Percentiles rank a stretch among this genome's conserved stretches.
Conservation (phyloP, 1,139 yeast species). For the Hemisphaericaspora xylanilytica region DNA sequence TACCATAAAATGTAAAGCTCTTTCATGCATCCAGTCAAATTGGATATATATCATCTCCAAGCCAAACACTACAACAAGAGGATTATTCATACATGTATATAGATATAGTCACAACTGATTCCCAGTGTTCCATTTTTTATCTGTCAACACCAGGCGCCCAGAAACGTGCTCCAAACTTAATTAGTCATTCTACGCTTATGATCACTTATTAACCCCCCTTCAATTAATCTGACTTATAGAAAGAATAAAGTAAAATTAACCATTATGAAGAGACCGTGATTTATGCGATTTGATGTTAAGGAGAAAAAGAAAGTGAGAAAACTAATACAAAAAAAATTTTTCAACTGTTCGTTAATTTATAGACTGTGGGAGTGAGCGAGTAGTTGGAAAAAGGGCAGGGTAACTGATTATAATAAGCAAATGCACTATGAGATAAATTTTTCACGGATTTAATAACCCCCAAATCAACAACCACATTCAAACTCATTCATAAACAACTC, state of each 20-base stretch:
- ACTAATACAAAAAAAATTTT: neutral
- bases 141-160: constrained; percentile 58
- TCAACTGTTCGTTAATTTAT: too few species aligned
- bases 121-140: constrained; percentile 46
- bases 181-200: constrained; percentile 44
- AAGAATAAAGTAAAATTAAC: constrained; percentile 19
- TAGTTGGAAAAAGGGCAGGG: too few species aligned
- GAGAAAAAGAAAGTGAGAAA: constrained; percentile 10
- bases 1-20: too few species aligned
- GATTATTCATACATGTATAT: neutral
- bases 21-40: too few species aligned
- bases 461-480: too few species aligned
- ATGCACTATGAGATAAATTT: neutral
- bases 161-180: constrained; percentile 47
- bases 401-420: constrained; percentile 1
- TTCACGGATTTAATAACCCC: too few species aligned
- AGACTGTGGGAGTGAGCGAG: too few species aligned
- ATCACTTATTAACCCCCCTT: constrained; percentile 29
- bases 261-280: constrained; percentile 36
- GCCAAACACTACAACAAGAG: neutral
- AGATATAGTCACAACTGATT: constrained; percentile 54
- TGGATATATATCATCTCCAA: too few species aligned
- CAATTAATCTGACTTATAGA: constrained; percentile 15
- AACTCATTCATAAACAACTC: too few species aligned
- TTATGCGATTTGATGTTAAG: constrained; percentile 48